Evolutionary conservation across 2,329 filamentous ascomycete genomes (phyloP), one percentile per base, ranked within the genome.

Genomic region (Alternaria ventricosa): DNA sequence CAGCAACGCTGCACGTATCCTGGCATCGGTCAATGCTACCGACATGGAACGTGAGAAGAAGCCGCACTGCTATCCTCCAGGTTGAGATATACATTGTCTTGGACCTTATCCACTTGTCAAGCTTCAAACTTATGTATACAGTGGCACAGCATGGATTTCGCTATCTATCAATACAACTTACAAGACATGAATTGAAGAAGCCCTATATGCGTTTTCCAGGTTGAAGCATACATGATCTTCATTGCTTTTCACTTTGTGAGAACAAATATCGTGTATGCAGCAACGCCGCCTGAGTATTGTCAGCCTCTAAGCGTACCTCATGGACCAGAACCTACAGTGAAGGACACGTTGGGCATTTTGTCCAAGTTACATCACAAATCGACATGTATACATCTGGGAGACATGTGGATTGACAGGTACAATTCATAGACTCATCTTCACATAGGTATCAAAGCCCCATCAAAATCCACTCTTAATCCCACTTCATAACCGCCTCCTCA

Each of bases 401-500:
- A n/a, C 2, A 36, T n/a, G 33, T 36, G 33, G 15, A 36, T 36
- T 9, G 33, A 36, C 2, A 36, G 33, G 33, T 36, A 36, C 8
- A 9, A n/a, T 36, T 36, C 15, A 36, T 36, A 36, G 33, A 10
- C 33, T 36, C 15, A 15, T 41, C 36, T 41, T 41, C 36, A 41
- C n/a, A 41, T n/a, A 41, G 36, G 36, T 41, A 41, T 4, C n/a
- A 41, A 41, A 41, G 36, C 36, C 36, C 36, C 36, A 2, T 41
- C 36, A 15, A 41, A 1, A 0, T 41, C 36, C 51, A 28, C 41
- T 18, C 11, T 68, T 55, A 78, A 51, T 82, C 78, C 82, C 82
- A 83, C 0, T 58, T 67, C 67, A 75, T 71, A 0, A 84, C 81
- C 0, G 82, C 82, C 56, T 80, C 78, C 60, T 84, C 83, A 10